Base-by-base conservation (phyloP, 371 early-diverging fungal species). In the Capillidium rhysosporum region DNA sequence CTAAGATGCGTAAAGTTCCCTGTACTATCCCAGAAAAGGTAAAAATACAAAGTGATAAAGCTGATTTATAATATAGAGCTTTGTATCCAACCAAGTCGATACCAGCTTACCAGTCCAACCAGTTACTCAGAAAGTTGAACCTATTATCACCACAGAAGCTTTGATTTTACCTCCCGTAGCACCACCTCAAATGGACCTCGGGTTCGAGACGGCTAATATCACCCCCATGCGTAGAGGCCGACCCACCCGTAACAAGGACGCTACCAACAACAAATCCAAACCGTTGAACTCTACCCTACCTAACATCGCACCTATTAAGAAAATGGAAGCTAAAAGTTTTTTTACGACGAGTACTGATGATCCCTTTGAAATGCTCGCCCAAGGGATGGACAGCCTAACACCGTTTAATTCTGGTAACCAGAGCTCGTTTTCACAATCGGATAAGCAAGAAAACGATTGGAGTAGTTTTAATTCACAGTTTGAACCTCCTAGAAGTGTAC, bases 201-300 rank as follows among this genome's bases (percentile, higher is more conserved):
- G 56, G 49, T 68, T 69, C 47, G 70, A 67, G 54, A 52, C 68
- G 20, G 69, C 63, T 18, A 59, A 56, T 23, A 75, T 81, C 43
- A 70, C 69, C 30, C 82, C 84, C 2, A 83, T 83, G 84, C 70
- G 84, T 18, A 70, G 84, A 52, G 84, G 84, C 38, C 70, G 84
- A 12, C 82, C 81, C 12, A 66, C 69, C 3, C 65, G 72, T 18
- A 24, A 54, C 10, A 41, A 45, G 0, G 10, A 48, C 14, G 25
- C 16, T 10, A 16, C 28, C 25, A 31, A 16, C 30, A 31, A 18
- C 25, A 25, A 48, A 16, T 26, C 21, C 14, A 43, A 20, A 43
- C 18, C 43, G 21, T 4, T 43, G 18, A 43, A 18, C n/a, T 43
- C 43, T n/a, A 43, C 5, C 21, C 14, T 43, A 18, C 21, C 43